phyloP scores from a whole-genome alignment of 129 eudicot genomes.

The Arctium minus region DNA sequence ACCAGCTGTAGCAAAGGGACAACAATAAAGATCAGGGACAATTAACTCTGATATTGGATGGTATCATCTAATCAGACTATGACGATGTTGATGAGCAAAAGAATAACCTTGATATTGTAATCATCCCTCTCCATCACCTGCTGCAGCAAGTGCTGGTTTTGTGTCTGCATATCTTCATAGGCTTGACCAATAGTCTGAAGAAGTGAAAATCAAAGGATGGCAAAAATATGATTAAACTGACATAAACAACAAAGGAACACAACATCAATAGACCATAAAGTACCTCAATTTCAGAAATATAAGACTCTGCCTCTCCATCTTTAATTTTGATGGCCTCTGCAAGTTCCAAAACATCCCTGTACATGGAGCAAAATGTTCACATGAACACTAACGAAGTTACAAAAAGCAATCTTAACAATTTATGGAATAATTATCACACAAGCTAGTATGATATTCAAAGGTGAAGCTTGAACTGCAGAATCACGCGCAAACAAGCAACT shows the following conservation, averaged over 20 bases:
- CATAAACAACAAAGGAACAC: background rate
- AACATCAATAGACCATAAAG: background rate
- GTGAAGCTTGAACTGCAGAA: background rate
- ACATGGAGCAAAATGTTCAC: constrained; percentile 3
- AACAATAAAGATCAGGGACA: background rate
- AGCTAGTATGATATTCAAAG: background rate
- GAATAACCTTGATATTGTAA: constrained; percentile 83
- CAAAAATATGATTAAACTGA: background rate
- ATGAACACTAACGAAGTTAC: background rate
- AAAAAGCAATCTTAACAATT: background rate
- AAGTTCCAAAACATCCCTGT: constrained; percentile 80
- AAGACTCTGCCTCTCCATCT: constrained; percentile 88
- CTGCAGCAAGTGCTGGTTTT: constrained; percentile 82
- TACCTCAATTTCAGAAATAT: constrained; percentile 97
- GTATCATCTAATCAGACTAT: background rate
- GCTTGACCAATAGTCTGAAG: constrained; percentile 98
- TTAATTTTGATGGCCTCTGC: constrained; percentile 82
- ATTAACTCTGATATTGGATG: background rate
- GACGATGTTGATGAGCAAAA: background rate
- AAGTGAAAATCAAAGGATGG: background rate
- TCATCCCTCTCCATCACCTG: constrained; percentile 95
- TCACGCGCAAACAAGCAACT: background rate
- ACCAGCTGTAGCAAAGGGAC: constrained; percentile 58
- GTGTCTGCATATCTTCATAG: constrained; percentile 99
- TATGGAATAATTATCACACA: background rate